Evolutionary conservation across 805 yeast genomes (phyloP).

Genomic region (Ogataea kodamae): DNA sequence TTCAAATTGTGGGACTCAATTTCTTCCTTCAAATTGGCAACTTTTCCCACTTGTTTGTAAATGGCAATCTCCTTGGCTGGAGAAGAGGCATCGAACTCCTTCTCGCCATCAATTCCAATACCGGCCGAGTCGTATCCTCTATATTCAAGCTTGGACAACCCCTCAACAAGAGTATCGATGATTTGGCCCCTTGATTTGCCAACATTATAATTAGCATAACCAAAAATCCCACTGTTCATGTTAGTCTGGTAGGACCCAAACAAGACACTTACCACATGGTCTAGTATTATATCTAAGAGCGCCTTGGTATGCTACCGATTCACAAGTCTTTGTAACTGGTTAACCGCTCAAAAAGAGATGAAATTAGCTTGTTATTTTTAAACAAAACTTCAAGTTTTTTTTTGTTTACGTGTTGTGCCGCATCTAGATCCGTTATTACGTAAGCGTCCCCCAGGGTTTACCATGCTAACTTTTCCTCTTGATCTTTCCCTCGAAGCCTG

Average conservation of each 20-base stretch:
- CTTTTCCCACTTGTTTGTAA: conserved; percentile 89
- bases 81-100: conserved; percentile 31
- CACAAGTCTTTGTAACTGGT: no score
- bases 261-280: conserved; percentile 16
- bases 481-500: conserved; percentile 83
- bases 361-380: conserved; percentile 3
- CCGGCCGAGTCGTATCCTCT: conserved; percentile 99
- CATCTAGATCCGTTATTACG: conserved; percentile 4
- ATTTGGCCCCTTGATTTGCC: conserved; percentile 92
- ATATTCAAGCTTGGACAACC: conserved; percentile 82
- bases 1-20: conserved; percentile 50
- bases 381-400: conserved; percentile 7
- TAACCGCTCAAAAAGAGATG: neutral
- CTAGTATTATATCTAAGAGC: no score
- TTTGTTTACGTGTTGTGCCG: conserved; percentile 14
- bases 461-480: conserved; percentile 14
- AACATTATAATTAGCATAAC: conserved; percentile 92
- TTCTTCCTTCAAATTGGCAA: conserved; percentile 68
- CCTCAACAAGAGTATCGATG: conserved; percentile 82
- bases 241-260: conserved; percentile 3
- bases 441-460: no score
- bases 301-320: no score
- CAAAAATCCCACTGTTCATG: conserved; percentile 84
- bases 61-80: conserved; percentile 61
- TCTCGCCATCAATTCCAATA: conserved; percentile 89